Base-by-base conservation (phyloP, 2,329 filamentous ascomycete genomes). In the Colletotrichum tanaceti region DNA sequence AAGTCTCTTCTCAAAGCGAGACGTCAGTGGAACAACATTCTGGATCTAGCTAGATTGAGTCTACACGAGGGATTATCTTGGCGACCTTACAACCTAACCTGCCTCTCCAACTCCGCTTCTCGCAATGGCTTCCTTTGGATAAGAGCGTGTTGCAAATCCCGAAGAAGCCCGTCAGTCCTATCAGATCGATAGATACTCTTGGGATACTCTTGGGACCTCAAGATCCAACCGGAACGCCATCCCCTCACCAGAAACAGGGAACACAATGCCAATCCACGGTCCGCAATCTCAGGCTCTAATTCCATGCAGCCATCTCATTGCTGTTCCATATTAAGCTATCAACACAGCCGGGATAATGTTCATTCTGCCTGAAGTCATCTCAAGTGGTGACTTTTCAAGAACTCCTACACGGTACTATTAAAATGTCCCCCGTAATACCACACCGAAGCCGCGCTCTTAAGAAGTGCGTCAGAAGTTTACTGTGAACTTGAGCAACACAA, bases 321-420 rank as follows among this genome's bases (percentile, higher is more conserved):
- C 64, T 68, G 18, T 64, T 64, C 65, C 65, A 68, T 35, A 68
- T 63, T 38, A 68, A 58, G 5, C 18, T 14, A 39, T 44, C 53
- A 46, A 16, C 44, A 54, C 28, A 10, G 18, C 47, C 20, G n/a
- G 20, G 58, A 28, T n/a, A 14, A 1, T 1, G 24, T 14, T 6
- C 7, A 10, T 53, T 64, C 39, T 47, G 59, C 28, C 54, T n/a
- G 53, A 53, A 24, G 53, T 32, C 46, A 53, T 39, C 10, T 20
- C 24, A 28, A 35, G 35, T 9, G 18, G 16, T 10, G 41, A 11
- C 28, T 44, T 44, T 32, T 7, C 20, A 22, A 10, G 14, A 20
- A 20, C 22, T 10, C 13, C 18, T 59, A 22, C n/a, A n/a, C 52
- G 46, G 28, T 38, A 28, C n/a, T 41, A 50, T 5, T n/a, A 9